Evolutionary conservation across 177 flowering plant genomes (phyloP), one percentile per base, ranked within the genome.

Genomic region (Vitis hybrid): DNA sequence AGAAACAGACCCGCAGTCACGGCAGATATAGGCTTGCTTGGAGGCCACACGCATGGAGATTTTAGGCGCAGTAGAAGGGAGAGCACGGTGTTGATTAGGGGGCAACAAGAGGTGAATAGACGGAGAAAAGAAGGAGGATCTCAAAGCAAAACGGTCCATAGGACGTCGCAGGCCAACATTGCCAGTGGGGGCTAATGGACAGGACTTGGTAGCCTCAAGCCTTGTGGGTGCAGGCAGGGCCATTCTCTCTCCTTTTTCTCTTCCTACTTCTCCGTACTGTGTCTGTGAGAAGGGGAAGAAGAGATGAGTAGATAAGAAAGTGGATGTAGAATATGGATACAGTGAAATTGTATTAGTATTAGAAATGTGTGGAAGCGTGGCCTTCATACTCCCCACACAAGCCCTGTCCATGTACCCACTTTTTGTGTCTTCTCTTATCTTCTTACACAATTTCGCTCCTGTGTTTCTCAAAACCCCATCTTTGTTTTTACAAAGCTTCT

Each of bases 11-110:
- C 99, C 98, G 85, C 98, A 95, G 74, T 95, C 98, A 17, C 94
- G 91, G 69, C 98, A 95, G 65, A 95, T 91, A 70, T 95, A 95
- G 78, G 98, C 81, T 73, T 93, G 91, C 77, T 89, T 93, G 60
- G 94, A 83, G 52, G 97, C 88, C 2, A 79, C 81, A 10, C 98
- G 88, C 98, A 89, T 93, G 58, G 87, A 82, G 80, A 90, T 71
- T 64, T 77, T 91, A 0, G 88, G 88, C 10, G 87, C 75, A 58
- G 81, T 64, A 65, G 77, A 59, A 41, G 76, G 24, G 17, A 67
- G 66, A 64, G 64, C 67, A 41, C 72, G 57, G n/a, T 7, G 73
- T 15, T 66, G 80, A 56, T 66, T 71, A 48, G 83, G 77, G 61
- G 77, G 20, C 53, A 77, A 65, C 60, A 86, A 63, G 49, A 84